Conservation (phyloP, 192 early-diverging fungal genomes). For the Geosiphon pyriformis region DNA sequence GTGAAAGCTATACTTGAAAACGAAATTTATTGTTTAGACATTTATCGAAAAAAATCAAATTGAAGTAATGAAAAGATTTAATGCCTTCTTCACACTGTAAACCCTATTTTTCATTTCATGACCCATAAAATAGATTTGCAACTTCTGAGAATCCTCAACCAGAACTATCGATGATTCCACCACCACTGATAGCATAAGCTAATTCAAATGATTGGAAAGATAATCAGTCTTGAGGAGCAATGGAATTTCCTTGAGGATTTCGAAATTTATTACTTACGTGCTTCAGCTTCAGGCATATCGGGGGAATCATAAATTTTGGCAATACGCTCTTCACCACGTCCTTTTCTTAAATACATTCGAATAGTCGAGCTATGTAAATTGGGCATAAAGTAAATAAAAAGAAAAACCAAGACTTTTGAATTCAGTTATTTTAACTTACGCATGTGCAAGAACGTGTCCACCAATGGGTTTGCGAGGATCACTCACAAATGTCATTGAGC, state of each 20-base stretch:
- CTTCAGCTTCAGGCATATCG: conserved; percentile 67
- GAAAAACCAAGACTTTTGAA: not conserved
- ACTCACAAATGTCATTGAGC: conserved; percentile 67
- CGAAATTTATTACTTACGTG: conserved; percentile 40
- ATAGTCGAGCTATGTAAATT: conserved; percentile 57
- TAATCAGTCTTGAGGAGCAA: not conserved
- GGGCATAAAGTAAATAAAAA: not conserved
- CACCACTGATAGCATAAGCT: conserved; percentile 67
- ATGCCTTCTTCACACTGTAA: too few relatives aligned
- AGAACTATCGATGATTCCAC: conserved; percentile 64
- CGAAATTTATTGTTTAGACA: too few relatives aligned
- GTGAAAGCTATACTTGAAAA: too few relatives aligned
- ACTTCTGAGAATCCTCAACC: too few relatives aligned
- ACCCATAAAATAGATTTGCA: too few relatives aligned
- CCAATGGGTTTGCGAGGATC: conserved; percentile 88
- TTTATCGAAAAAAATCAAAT: too few relatives aligned
- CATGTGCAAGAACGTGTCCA: conserved; percentile 71
- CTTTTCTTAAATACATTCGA: conserved; percentile 73
- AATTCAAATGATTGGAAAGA: not conserved
- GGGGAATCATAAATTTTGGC: conserved; percentile 83
- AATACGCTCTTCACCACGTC: conserved; percentile 71
- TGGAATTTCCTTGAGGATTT: too few relatives aligned
- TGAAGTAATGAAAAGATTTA: too few relatives aligned
- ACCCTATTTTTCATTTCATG: too few relatives aligned
- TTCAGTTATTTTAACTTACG: too few relatives aligned